Evolutionary conservation across 2,329 filamentous ascomycete species (phyloP).

Genomic region (Colletotrichum gigasporum): DNA sequence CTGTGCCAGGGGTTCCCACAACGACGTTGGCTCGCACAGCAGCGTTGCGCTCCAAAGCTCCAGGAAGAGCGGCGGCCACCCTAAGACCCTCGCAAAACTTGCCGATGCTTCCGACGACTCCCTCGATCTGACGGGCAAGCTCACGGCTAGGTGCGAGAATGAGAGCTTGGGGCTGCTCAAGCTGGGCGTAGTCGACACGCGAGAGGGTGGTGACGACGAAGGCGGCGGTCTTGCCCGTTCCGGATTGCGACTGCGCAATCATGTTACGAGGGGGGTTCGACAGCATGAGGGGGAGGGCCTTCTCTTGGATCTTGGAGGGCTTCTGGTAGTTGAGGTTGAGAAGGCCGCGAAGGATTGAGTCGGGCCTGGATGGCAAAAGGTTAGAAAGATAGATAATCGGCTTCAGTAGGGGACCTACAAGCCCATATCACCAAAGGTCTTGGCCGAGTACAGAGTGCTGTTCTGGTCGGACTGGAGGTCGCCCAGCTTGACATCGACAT

Average conservation of each 20-base stretch:
- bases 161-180: slow-evolving; percentile 82
- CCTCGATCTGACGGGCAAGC: slow-evolving; percentile 91
- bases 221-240: slow-evolving; percentile 96
- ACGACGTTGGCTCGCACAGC: slow-evolving; percentile 81
- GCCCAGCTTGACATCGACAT: slow-evolving; percentile 92
- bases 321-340: slow-evolving; percentile 87
- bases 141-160: slow-evolving; percentile 93
- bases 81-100: slow-evolving; percentile 80
- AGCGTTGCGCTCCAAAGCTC: slow-evolving; percentile 74
- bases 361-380: slow-evolving; percentile 38
- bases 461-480: slow-evolving; percentile 88
- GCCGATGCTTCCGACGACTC: slow-evolving; percentile 85
- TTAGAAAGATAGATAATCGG: not conserved
- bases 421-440: slow-evolving; percentile 84
- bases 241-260: slow-evolving; percentile 98
- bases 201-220: slow-evolving; percentile 93
- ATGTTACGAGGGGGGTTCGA: slow-evolving; percentile 89
- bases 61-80: slow-evolving; percentile 85
- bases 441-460: slow-evolving; percentile 87
- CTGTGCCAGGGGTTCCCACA: slow-evolving; percentile 93
- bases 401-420: slow-evolving; percentile 67
- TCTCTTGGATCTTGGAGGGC: slow-evolving; percentile 98
- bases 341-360: slow-evolving; percentile 78
- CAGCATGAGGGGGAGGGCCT: slow-evolving; percentile 89
- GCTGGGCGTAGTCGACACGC: slow-evolving; percentile 78